phyloP scores from a whole-genome alignment of 805 yeast species.

The Kluyveromyces wickerhamii region DNA sequence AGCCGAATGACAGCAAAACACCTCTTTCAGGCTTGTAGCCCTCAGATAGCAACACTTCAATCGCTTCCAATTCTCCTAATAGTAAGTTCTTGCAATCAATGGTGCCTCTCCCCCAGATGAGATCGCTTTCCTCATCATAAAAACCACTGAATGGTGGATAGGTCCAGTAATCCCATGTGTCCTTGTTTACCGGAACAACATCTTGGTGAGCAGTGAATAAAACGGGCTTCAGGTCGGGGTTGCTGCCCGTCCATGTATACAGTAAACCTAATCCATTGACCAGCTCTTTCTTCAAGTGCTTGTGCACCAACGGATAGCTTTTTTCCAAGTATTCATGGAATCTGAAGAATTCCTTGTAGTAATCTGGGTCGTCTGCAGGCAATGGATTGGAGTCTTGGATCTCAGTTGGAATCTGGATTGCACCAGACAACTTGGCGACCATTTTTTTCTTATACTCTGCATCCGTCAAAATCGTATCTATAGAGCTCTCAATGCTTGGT shows the following conservation, averaged over 20 bases:
- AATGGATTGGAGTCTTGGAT: constrained; percentile 43
- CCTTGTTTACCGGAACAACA: constrained; percentile 70
- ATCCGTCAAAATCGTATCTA: constrained; percentile 25
- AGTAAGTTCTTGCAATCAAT: constrained; percentile 67
- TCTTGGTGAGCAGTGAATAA: constrained; percentile 77
- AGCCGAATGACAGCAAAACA: constrained; percentile 59
- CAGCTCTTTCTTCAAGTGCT: constrained; percentile 39
- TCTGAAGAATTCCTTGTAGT: constrained; percentile 39
- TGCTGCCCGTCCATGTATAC: constrained; percentile 55
- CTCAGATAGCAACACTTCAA: constrained; percentile 44
- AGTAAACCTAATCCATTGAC: constrained; percentile 62
- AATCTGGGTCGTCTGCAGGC: constrained; percentile 30
- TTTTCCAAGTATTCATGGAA: constrained; percentile 47
- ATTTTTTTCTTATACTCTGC: constrained; percentile 32
- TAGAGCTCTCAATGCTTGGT: constrained; percentile 19
- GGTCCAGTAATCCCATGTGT: constrained; percentile 52
- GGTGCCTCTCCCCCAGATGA: constrained; percentile 71
- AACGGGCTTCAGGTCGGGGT: constrained; percentile 48
- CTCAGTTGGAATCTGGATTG: constrained; percentile 59
- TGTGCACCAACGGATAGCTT: constrained; percentile 50
- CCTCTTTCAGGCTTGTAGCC: constrained; percentile 57
- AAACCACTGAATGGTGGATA: constrained; percentile 59
- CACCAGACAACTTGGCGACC: constrained; percentile 42
- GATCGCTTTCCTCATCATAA: constrained; percentile 49
- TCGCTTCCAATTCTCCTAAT: constrained; percentile 56